A percentile compares a stretch with the other conserved stretches of the same genome.
These are phyloP conservation scores for Benincasa hispida DNA, from an alignment of 306 rosid species.

Conservation along the genomic window DNA sequence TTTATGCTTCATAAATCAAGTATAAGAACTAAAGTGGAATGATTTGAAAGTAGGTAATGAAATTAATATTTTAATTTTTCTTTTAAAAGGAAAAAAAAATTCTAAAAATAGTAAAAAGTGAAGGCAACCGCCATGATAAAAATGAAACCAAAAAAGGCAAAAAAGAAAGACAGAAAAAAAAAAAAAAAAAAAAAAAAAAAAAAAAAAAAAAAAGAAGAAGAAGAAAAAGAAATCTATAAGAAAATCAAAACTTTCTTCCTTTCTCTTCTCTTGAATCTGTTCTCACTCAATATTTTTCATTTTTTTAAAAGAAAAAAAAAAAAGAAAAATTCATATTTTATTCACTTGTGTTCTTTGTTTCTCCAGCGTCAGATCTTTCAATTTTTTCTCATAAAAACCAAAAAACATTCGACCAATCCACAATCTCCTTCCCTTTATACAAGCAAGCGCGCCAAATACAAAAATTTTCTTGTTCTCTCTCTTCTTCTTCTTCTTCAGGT, in stretches of 20 bases:
- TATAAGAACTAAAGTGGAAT: too few relatives aligned
- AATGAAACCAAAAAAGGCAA: conserved; percentile 11
- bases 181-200: not conserved
- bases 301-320: too few relatives aligned
- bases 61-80: too few relatives aligned
- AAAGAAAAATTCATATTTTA: too few relatives aligned
- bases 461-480: not conserved
- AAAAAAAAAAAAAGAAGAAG: too few relatives aligned
- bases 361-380: conserved; percentile 40
- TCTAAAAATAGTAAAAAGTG: not conserved
- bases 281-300: too few relatives aligned
- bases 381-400: not conserved
- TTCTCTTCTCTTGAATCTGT: too few relatives aligned
- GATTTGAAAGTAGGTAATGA: too few relatives aligned
- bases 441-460: conserved; percentile 33
- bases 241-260: too few relatives aligned
- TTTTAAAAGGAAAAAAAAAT: not conserved
- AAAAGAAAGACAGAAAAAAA: not conserved
- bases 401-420: conserved; percentile 4
- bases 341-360: not conserved
- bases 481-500: not conserved
- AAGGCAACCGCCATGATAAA: conserved; percentile 25
- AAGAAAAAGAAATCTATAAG: too few relatives aligned
- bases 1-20: too few relatives aligned
- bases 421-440: not conserved